Evolutionary conservation across 2,329 filamentous ascomycete genomes (phyloP), one percentile per base, ranked within the genome.

Genomic region (Phyllosticta capitalensis): DNA sequence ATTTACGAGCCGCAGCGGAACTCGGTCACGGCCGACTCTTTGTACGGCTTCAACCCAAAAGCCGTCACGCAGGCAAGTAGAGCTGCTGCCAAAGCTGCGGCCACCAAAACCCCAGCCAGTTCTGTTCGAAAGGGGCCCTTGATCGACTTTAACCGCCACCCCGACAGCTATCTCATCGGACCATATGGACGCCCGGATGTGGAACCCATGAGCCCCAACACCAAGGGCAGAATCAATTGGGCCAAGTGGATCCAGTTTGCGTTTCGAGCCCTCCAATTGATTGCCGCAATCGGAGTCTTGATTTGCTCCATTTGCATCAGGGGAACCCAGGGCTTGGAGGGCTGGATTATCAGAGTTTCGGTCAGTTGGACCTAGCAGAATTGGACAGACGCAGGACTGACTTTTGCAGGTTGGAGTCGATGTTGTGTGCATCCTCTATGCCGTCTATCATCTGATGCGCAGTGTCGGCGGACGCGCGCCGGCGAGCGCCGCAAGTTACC

Each of bases 401-500:
- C 60, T 30, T 50, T 17, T 22, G 38, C 51, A 95, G 90, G 85
- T 90, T 60, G 88, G 83, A n/a, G 79, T 92, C 49, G 87, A 88
- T 56, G 81, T 87, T 53, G 66, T 89, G 4, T 85, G 91, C 69
- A 85, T 83, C 17, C 67, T 85, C 19, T 97, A 97, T 72, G 89
- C 82, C 50, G 81, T 95, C 62, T 94, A 89, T 67, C 91, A 96
- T 71, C 83, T 95, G 48, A 79, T 83, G 14, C 83, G 89, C 30
- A 83, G 86, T 45, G 82, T 89, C 0, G 84, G 83, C 54, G 82
- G 80, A 52, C 84, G 91, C 56, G 85, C 91, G 0, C 86, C 92
- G 0, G 86, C 80, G 3, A 95, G 90, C 21, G 89, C 90, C 19
- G 86, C 90, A 14, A 92, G 90, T 64, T 97, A 97, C 73, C 90